A percentile compares a stretch with the other conserved stretches of the same genome.
Conservation (phyloP, 2,329 filamentous ascomycete genomes). For the Apiospora phragmitis region DNA sequence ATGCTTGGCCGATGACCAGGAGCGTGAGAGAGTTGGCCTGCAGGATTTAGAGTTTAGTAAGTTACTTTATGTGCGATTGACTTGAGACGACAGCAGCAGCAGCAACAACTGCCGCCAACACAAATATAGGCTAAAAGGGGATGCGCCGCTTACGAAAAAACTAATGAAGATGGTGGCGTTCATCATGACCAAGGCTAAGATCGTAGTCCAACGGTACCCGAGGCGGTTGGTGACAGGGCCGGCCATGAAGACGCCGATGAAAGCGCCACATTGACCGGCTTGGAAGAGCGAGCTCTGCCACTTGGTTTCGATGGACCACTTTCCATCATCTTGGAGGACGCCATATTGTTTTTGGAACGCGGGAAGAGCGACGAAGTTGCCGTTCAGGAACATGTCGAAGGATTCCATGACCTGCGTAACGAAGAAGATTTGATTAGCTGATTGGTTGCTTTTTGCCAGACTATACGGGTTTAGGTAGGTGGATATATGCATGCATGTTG, state of each 20-base stretch:
- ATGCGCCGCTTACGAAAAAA: constrained; percentile 48
- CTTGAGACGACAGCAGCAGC: too few species aligned
- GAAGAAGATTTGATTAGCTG: background rate
- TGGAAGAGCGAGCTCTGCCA: constrained; percentile 41
- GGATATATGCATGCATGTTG: background rate
- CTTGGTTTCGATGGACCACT: constrained; percentile 36
- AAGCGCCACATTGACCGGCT: constrained; percentile 35
- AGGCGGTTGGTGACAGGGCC: constrained; percentile 38
- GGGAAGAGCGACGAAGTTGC: constrained; percentile 44
- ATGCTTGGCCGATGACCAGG: constrained; percentile 52
- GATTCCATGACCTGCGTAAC: constrained; percentile 47
- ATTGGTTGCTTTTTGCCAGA: background rate
- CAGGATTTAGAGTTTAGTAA: constrained; percentile 1
- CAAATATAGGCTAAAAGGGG: background rate
- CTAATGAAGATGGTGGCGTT: constrained; percentile 47
- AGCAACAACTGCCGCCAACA: too few species aligned
- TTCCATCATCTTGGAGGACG: constrained; percentile 19
- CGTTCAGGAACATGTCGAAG: constrained; percentile 49
- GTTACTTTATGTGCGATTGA: constrained; percentile 9
- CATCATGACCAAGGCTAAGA: constrained; percentile 26
- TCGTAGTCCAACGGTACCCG: constrained; percentile 39
- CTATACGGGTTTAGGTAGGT: constrained; percentile 1
- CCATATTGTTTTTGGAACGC: constrained; percentile 41
- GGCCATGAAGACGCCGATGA: constrained; percentile 38
- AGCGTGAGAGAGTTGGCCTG: constrained; percentile 39